Evolutionary conservation across 2,329 filamentous ascomycete species (phyloP).

Genomic region (Fusarium luffae): DNA sequence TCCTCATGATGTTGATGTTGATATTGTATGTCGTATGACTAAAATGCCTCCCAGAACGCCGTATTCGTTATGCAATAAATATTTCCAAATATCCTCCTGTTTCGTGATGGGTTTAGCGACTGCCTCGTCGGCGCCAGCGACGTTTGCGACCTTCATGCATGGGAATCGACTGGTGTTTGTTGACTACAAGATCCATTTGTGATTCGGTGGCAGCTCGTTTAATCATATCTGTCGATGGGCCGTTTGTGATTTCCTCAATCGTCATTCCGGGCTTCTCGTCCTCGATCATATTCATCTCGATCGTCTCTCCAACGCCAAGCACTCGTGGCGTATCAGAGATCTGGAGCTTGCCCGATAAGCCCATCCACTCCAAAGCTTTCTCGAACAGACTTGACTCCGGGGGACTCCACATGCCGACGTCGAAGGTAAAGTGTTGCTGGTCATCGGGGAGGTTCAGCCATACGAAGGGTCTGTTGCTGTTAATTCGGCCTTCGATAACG

Average conservation of each 20-base stretch:
- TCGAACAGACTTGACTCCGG: constrained; percentile 45
- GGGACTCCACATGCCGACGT: constrained; percentile 50
- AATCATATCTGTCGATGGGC: constrained; percentile 8
- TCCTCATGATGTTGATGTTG: not conserved
- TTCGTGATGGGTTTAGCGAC: not conserved
- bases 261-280: constrained; percentile 11
- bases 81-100: not conserved
- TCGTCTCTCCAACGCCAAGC: constrained; percentile 38
- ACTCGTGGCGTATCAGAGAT: constrained; percentile 39
- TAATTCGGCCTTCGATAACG: constrained; percentile 53
- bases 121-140: constrained; percentile 1
- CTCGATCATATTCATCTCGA: constrained; percentile 26
- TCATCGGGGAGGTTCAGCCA: constrained; percentile 54
- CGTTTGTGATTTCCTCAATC: constrained; percentile 4
- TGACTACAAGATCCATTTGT: constrained; percentile 2
- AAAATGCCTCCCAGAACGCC: constrained; percentile 10
- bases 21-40: not conserved
- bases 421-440: constrained; percentile 47
- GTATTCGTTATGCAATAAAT: not conserved
- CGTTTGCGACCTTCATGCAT: constrained; percentile 25
- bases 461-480: constrained; percentile 53
- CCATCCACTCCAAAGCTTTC: constrained; percentile 44
- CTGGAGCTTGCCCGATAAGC: constrained; percentile 41
- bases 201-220: constrained; percentile 19
- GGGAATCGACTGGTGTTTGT: constrained; percentile 23